Conservation (phyloP, 495 filamentous ascomycete species). For the Penicillium goetzii region DNA sequence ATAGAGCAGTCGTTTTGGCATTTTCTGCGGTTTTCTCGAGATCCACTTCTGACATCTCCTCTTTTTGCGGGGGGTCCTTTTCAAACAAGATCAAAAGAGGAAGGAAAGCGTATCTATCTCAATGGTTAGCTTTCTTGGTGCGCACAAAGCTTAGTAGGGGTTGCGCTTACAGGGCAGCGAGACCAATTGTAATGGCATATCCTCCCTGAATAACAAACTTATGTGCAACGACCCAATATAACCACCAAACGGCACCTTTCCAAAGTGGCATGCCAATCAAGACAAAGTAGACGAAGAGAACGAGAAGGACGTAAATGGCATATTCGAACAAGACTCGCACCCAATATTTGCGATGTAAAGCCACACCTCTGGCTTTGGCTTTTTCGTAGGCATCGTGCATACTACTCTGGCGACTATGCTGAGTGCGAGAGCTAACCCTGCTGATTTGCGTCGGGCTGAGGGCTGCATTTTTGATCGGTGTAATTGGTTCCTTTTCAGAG, state of each 20-base stretch:
- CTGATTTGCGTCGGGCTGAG: constrained; percentile 17
- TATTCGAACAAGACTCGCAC: constrained; percentile 43
- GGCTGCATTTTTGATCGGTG: constrained; percentile 20
- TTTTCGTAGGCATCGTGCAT: constrained; percentile 32
- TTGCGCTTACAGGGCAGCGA: constrained; percentile 37
- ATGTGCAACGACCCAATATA: constrained; percentile 42
- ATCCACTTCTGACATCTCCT: constrained; percentile 9
- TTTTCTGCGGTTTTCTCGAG: constrained; percentile 23
- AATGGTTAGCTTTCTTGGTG: neutral
- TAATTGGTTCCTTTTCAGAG: constrained; percentile 24
- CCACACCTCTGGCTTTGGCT: constrained; percentile 34
- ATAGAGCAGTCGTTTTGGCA: constrained; percentile 42
- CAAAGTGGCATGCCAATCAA: constrained; percentile 47
- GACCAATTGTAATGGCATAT: constrained; percentile 40
- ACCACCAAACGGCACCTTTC: constrained; percentile 47
- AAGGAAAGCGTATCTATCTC: constrained; percentile 40
- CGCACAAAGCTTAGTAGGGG: neutral
- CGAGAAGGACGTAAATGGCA: constrained; percentile 35
- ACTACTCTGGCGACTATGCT: constrained; percentile 16
- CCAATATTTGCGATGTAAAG: constrained; percentile 38
- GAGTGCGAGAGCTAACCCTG: constrained; percentile 13
- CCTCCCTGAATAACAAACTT: constrained; percentile 44
- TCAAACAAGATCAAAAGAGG: constrained; percentile 47
- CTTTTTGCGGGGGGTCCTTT: constrained; percentile 29
- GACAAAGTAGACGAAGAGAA: constrained; percentile 44